Evolutionary conservation across 2,329 filamentous ascomycete genomes (phyloP).

Genomic region (Pleurostoma richardsiae): DNA sequence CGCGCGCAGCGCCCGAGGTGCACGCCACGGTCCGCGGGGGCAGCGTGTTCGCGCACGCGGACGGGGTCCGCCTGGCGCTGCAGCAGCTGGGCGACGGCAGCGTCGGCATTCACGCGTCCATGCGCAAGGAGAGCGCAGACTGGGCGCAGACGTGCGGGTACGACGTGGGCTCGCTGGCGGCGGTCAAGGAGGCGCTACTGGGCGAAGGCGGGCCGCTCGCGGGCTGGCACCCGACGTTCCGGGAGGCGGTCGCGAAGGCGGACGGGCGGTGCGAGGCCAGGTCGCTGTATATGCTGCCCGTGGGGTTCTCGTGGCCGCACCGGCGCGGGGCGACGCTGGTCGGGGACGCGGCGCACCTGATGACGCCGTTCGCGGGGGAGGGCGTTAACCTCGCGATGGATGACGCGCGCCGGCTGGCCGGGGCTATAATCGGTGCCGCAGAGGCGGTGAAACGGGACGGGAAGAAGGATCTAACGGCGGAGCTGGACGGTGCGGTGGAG

Average conservation of each 20-base stretch:
- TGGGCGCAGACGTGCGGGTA: constrained; percentile 37
- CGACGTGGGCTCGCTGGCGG: constrained; percentile 30
- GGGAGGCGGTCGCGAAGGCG: constrained; percentile 32
- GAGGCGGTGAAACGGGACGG: neutral
- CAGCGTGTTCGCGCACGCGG: constrained; percentile 35
- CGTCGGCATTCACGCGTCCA: constrained; percentile 31
- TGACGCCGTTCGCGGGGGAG: constrained; percentile 53
- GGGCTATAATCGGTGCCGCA: constrained; percentile 28
- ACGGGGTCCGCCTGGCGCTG: constrained; percentile 32
- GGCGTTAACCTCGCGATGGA: constrained; percentile 54
- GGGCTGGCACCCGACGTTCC: constrained; percentile 37
- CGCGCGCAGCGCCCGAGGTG: constrained; percentile 34
- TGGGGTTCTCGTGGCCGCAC: constrained; percentile 41
- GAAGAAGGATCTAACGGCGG: constrained; percentile 11
- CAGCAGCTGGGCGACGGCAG: constrained; percentile 46
- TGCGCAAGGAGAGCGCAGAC: constrained; percentile 29
- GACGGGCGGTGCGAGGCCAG: constrained; percentile 31
- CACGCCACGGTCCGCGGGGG: constrained; percentile 40
- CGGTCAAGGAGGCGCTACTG: constrained; percentile 31
- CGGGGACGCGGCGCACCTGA: constrained; percentile 56
- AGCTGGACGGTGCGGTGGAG: constrained; percentile 25
- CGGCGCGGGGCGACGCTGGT: constrained; percentile 45
- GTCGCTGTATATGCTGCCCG: constrained; percentile 48
- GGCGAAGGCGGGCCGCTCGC: constrained; percentile 17
- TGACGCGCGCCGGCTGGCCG: constrained; percentile 45